Base-by-base conservation (phyloP, 148 eudicot species). In the Bassia scoparia region DNA sequence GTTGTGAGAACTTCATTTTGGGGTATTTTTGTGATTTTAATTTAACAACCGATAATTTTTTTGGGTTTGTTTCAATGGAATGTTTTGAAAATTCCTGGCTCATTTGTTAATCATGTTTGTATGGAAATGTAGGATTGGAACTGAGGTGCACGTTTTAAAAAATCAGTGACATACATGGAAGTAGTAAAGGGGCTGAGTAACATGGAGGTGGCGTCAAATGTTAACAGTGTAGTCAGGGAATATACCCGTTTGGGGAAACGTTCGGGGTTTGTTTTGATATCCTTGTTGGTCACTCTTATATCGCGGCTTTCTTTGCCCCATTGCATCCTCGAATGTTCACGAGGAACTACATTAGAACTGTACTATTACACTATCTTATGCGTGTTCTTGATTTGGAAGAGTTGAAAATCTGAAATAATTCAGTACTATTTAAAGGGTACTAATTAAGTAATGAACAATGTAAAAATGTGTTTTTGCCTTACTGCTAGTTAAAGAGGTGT, bases 201-300 rank as follows among this genome's bases (percentile, higher is more conserved):
- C n/a, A 91, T 72, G 97, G 97, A 27, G 92, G 97, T 4, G 89
- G 92, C 33, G n/a, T 78, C 76, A 55, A 79, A 74, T 65, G 86
- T 89, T 61, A n/a, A 67, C 87, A 17, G 86, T 87, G n/a, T 18
- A 83, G 77, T 69, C n/a, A n/a, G 80, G 83, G 73, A 89, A 87
- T 63, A 31, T 64, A 50, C 80, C 97, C 85, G 74, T 75, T 83
- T 37, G 89, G 97, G 95, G 97, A 91, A 77, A 89, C 89, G 16
- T 89, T 91, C 61, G 79, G 83, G 86, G 97, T 91, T 72, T 54
- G 85, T 76, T 76, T 33, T 21, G 18, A 56, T 21, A 34, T 70
- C 37, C 27, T 24, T 29, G 46, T 41, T 41, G 9, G 44, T n/a
- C n/a, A n/a, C n/a, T n/a, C n/a, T n/a, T n/a, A n/a, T n/a, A n/a